Percentiles rank a stretch among this genome's conserved stretches.
Conservation (phyloP, 352 stramenopile genomes). For the Aphanomyces stellatus region DNA sequence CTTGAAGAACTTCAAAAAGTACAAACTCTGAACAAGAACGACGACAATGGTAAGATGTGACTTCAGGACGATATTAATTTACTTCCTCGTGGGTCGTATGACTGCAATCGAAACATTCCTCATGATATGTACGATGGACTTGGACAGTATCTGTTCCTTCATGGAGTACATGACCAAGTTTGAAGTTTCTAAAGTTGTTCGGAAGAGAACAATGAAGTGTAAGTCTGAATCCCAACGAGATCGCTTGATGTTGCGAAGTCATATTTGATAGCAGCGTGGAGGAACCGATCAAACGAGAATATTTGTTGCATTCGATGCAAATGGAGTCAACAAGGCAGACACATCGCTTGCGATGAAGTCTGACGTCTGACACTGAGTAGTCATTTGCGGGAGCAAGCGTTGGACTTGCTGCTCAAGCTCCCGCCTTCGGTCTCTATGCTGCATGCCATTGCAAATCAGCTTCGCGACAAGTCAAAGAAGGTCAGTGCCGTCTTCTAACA, state of each 20-base stretch:
- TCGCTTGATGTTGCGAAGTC: not conserved
- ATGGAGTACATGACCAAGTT: not conserved
- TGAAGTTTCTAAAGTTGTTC: not conserved
- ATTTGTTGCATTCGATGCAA: not conserved
- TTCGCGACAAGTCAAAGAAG: conserved; percentile 14
- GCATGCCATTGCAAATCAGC: conserved; percentile 3
- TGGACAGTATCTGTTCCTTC: not conserved
- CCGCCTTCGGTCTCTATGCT: too few species aligned
- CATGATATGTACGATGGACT: not conserved
- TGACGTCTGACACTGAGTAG: not conserved
- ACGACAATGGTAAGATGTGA: conserved; percentile 1
- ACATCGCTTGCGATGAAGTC: not conserved
- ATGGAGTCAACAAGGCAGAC: not conserved
- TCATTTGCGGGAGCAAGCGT: conserved; percentile 1
- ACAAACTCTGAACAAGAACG: not conserved
- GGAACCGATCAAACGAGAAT: not conserved
- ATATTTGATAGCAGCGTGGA: not conserved
- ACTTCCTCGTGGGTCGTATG: too few species aligned
- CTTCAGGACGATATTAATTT: too few species aligned
- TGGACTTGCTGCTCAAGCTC: not conserved
- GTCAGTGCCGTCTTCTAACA: not conserved
- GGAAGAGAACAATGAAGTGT: not conserved
- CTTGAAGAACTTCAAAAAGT: conserved; percentile 12
- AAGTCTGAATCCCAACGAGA: too few species aligned
- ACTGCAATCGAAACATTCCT: not conserved